Percentiles rank a stretch among this genome's conserved stretches.
These are phyloP conservation scores for Yamadazyma laniorum DNA, from an alignment of 805 yeast species.

Conservation along the genomic window DNA sequence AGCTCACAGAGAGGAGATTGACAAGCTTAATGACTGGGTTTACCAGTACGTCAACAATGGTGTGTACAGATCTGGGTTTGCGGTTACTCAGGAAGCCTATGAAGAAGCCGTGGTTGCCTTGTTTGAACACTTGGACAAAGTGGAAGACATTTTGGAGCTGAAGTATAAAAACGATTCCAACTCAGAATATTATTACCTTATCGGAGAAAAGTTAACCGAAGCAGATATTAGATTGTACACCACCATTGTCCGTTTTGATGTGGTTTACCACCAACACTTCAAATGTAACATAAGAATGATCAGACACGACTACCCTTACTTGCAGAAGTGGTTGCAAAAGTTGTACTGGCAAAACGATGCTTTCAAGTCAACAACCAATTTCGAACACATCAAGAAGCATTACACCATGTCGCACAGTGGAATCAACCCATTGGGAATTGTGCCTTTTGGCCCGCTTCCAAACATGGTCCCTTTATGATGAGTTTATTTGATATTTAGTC, in stretches of 20 bases:
- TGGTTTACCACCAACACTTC: conserved; percentile 93
- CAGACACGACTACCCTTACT: conserved; percentile 71
- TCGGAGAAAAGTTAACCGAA: conserved; percentile 74
- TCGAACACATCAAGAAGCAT: conserved; percentile 88
- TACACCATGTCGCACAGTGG: conserved; percentile 82
- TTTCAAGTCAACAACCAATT: conserved; percentile 75
- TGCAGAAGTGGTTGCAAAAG: conserved; percentile 77
- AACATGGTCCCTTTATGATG: conserved; percentile 45
- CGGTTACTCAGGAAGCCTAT: conserved; percentile 79
- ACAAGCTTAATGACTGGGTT: conserved; percentile 76
- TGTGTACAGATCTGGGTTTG: conserved; percentile 90
- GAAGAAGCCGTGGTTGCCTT: conserved; percentile 62
- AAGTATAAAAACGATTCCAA: conserved; percentile 34
- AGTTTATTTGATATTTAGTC: too few species aligned
- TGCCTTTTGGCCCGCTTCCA: conserved; percentile 88
- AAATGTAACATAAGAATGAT: conserved; percentile 86
- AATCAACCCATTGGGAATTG: conserved; percentile 79
- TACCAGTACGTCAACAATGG: conserved; percentile 88
- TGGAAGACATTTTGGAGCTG: conserved; percentile 57
- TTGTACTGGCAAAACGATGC: conserved; percentile 78
- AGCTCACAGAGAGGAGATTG: conserved; percentile 54
- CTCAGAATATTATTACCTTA: conserved; percentile 34
- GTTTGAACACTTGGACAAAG: conserved; percentile 66
- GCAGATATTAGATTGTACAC: conserved; percentile 87
- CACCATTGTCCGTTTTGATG: conserved; percentile 87